Percentiles rank a stretch among this genome's conserved stretches.
Conservation (phyloP, 495 filamentous ascomycete genomes). For the Rhizodiscina lignyota region DNA sequence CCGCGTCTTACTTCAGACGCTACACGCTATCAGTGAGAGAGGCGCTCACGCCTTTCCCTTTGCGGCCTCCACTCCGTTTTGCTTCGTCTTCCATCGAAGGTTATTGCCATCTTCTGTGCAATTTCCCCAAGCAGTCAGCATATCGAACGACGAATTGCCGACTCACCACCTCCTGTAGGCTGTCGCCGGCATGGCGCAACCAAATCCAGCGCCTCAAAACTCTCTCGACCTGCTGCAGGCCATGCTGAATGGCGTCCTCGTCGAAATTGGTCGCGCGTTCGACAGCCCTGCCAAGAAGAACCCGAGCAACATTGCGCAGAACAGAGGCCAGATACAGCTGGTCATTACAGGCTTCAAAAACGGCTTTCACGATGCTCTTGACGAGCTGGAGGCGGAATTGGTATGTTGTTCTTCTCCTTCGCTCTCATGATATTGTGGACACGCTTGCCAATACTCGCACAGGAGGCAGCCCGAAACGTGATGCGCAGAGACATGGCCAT, state of each 20-base stretch:
- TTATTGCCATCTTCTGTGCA: no score
- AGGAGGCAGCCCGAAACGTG: conserved; percentile 11
- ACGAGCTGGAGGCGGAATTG: conserved; percentile 16
- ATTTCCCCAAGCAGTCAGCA: no score
- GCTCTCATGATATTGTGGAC: background rate
- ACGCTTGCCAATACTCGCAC: conserved; percentile 1
- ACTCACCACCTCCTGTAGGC: no score
- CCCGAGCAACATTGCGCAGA: background rate
- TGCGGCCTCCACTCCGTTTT: no score
- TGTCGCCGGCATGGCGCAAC: no score
- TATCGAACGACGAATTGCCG: no score
- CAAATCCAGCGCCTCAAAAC: background rate
- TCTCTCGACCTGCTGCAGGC: conserved; percentile 11
- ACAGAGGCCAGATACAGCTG: conserved; percentile 1
- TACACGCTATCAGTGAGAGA: no score
- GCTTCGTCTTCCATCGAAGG: no score
- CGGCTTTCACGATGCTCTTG: conserved; percentile 15
- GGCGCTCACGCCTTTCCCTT: no score
- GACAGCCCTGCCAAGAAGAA: conserved; percentile 2
- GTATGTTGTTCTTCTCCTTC: conserved; percentile 2
- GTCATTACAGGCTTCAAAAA: conserved; percentile 7
- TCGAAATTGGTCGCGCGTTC: conserved; percentile 9
- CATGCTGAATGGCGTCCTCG: conserved; percentile 14
- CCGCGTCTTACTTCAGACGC: no score
- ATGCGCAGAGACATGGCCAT: conserved; percentile 16